Percentiles rank a stretch among this genome's conserved stretches.
Conservation (phyloP, 805 yeast genomes). For the Metahyphopichia silvanorum region DNA sequence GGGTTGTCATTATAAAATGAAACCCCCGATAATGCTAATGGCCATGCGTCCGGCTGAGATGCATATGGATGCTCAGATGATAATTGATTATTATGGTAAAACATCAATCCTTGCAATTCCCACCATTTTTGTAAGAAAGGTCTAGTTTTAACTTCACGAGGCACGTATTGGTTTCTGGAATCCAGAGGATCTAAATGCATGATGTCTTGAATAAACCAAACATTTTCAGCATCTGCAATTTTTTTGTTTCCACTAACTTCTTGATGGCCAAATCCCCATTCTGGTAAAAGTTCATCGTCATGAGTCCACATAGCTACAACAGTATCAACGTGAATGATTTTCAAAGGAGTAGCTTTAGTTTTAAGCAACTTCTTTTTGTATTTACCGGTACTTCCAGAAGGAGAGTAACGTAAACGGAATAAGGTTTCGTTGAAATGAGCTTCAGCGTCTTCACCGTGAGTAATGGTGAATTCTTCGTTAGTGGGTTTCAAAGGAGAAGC, state of each 20-base stretch:
- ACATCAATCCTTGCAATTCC: constrained; percentile 87
- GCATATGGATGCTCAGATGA: constrained; percentile 93
- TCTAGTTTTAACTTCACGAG: constrained; percentile 57
- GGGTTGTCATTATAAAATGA: constrained; percentile 89
- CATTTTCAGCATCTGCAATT: constrained; percentile 58
- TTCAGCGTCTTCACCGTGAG: constrained; percentile 55
- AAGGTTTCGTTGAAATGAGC: constrained; percentile 63
- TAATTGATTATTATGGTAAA: constrained; percentile 85
- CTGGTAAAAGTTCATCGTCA: constrained; percentile 79
- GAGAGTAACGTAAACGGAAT: constrained; percentile 63
- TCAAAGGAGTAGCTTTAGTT: constrained; percentile 68
- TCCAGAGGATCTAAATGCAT: constrained; percentile 53
- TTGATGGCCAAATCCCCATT: constrained; percentile 90
- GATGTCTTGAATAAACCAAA: constrained; percentile 76
- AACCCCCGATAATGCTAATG: constrained; percentile 83
- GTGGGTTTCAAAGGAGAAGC: constrained; percentile 91
- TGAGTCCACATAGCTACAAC: constrained; percentile 95
- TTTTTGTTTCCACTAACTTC: constrained; percentile 96
- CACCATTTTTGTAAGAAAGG: constrained; percentile 86
- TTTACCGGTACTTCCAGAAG: constrained; percentile 34
- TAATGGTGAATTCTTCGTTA: constrained; percentile 90
- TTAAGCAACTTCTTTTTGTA: constrained; percentile 51
- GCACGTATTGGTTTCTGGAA: constrained; percentile 57
- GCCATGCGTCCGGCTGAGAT: constrained; percentile 90
- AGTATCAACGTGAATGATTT: constrained; percentile 78